Base-by-base conservation (phyloP, 345 rosid genomes). In the Kernera saxatilis region DNA sequence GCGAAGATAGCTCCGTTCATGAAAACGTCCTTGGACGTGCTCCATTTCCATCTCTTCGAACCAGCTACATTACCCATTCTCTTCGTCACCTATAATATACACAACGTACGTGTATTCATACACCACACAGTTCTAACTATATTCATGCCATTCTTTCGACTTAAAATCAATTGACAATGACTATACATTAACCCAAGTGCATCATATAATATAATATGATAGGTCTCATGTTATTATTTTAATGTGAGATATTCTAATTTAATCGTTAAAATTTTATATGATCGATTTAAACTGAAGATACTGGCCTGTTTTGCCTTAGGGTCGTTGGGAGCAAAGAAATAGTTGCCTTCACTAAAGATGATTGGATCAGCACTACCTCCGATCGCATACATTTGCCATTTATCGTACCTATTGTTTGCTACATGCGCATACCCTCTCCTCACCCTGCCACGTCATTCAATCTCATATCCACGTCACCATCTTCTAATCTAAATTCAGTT, bases 321-420 rank as follows among this genome's bases (percentile, higher is more conserved):
- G 41, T 61, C 15, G 7, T 40, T 0, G 5, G 89, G 76, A 49
- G 98, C 96, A n/a, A 77, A 48, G 69, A 80, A 92, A 72, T 88
- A 78, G 84, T 90, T 88, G 5, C 91, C 97, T 79, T 92, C 91
- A 30, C 98, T 90, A 61, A 80, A 83, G 65, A 90, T 90, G 61
- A 89, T 88, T 26, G 98, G 98, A 69, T 84, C 50, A 14, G 93
- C 91, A 72, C 97, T 90, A 30, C 97, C 98, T 43, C 97, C 97
- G 2, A 92, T 85, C 27, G 95, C 90, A 72, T 90, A 92, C 93
- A 87, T 75, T 69, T 54, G 64, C 98, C 98, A 92, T 45, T 85
- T 84, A 13, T 90, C 88, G 59, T 92, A 90, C 25, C 80, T 84
- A 60, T 88, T 92, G 87, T 92, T 92, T 27, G 88, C 96, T 55